Percentiles rank a stretch among this genome's conserved stretches.
Evolutionary conservation across 768 basidiomycete genomes (phyloP).

Genomic region (Pleurotus pulmonarius): DNA sequence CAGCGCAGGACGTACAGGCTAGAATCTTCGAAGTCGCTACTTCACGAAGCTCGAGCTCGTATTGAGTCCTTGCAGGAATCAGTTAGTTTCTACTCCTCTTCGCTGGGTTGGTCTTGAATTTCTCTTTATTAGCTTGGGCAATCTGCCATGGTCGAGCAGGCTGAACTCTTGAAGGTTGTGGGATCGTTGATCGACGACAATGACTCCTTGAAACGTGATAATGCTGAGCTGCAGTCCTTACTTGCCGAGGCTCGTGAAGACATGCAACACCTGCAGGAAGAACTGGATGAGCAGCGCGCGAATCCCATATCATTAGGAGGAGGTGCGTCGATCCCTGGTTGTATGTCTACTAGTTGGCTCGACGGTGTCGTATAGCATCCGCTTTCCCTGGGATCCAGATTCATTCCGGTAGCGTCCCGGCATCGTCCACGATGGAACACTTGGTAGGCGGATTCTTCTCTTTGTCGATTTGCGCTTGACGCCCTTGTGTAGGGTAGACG

Average conservation of each 20-base stretch:
- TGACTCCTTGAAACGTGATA: conserved; percentile 77
- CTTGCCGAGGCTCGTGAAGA: conserved; percentile 79
- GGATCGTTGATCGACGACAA: conserved; percentile 88
- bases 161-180: conserved; percentile 64
- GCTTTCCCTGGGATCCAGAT: neutral
- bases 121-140: conserved; percentile 33
- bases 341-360: neutral
- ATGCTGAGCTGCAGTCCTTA: conserved; percentile 71
- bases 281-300: conserved; percentile 70
- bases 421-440: neutral
- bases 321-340: conserved; percentile 26
- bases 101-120: conserved; percentile 11
- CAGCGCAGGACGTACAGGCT: conserved; percentile 54
- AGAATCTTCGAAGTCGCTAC: conserved; percentile 63
- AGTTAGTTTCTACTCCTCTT: conserved; percentile 31
- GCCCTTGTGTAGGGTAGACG: conserved; percentile 12
- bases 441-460: neutral
- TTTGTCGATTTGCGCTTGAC: neutral
- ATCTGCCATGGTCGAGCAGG: conserved; percentile 42
- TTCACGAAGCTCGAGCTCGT: conserved; percentile 62
- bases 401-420: neutral
- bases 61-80: conserved; percentile 58
- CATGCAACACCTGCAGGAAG: conserved; percentile 60
- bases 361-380: neutral
- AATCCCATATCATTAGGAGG: conserved; percentile 38